Evolutionary conservation across 108 stramenopile genomes (phyloP), one percentile per base, ranked within the genome.

Genomic region (Cyclotella cryptica): DNA sequence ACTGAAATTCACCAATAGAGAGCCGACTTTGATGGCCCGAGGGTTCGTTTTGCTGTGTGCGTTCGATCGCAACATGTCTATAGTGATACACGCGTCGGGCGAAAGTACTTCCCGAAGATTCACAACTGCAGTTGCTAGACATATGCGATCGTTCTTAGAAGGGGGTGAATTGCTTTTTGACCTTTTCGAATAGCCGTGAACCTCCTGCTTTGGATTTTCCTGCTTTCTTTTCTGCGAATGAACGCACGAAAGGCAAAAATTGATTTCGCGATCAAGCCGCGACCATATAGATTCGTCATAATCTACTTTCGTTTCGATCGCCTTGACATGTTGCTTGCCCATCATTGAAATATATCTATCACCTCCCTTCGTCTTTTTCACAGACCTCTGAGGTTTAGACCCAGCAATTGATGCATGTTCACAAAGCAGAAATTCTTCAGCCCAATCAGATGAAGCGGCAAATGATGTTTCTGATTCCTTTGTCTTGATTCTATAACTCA

Each of bases 181-280:
- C 5, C 22, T 44, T 47, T 44, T 65, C 19, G 49, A 19, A 19
- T 51, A 19, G 19, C 19, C n/a, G 5, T 3, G 49, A 19, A 51
- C 49, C 49, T 51, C 8, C 8, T 19, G 44, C 14, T 65, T 47
- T 45, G 43, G 17, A 0, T 17, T 39, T 9, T 41, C 15, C 3
- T 27, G 18, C 22, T 44, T 27, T 45, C 26, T 17, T 21, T n/a
- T 71, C 30, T 27, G 55, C 10, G 63, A 53, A 35, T 58, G 64
- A 49, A 24, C 29, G 35, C 49, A 66, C 14, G n/a, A 71, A 40
- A 79, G 63, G 26, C 41, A 30, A 58, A 79, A 79, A 35, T 65
- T 18, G 35, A 79, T 44, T 22, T 10, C 62, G 15, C 43, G 63
- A 13, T 66, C 64, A 19, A 64, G 19, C 77, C 77, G 66, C 18